These are phyloP conservation scores for Nemania sp. DNA, from an alignment of 2,329 filamentous ascomycete species.

Conservation along the genomic window DNA sequence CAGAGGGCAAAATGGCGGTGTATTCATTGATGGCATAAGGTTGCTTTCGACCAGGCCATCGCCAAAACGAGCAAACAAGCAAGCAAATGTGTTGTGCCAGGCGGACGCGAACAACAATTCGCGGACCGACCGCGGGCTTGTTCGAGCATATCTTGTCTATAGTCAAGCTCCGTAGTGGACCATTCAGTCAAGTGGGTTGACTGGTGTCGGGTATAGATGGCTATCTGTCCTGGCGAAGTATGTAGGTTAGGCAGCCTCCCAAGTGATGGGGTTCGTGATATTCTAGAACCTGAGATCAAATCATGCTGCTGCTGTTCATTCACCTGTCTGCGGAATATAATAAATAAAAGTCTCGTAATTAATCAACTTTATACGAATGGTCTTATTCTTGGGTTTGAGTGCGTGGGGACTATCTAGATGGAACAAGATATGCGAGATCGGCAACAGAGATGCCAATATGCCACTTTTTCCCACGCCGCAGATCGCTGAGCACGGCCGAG, in stretches of 20 bases:
- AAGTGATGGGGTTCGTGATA: too few relatives aligned
- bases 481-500: background rate
- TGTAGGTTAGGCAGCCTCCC: too few relatives aligned
- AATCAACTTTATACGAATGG: background rate
- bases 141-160: background rate
- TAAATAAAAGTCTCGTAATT: background rate
- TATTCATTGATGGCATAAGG: background rate
- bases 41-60: background rate
- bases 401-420: background rate
- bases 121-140: background rate
- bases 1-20: background rate
- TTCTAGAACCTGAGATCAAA: too few relatives aligned
- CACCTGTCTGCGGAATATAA: background rate
- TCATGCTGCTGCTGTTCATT: background rate
- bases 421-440: background rate
- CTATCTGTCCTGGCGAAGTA: too few relatives aligned
- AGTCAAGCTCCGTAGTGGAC: background rate
- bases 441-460: background rate
- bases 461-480: background rate
- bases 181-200: background rate
- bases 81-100: background rate
- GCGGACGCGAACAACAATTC: background rate
- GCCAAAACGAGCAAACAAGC: background rate
- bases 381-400: background rate
- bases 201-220: too few relatives aligned